Conservation (phyloP, 257 asterid species). For the Marsdenia floribunda region DNA sequence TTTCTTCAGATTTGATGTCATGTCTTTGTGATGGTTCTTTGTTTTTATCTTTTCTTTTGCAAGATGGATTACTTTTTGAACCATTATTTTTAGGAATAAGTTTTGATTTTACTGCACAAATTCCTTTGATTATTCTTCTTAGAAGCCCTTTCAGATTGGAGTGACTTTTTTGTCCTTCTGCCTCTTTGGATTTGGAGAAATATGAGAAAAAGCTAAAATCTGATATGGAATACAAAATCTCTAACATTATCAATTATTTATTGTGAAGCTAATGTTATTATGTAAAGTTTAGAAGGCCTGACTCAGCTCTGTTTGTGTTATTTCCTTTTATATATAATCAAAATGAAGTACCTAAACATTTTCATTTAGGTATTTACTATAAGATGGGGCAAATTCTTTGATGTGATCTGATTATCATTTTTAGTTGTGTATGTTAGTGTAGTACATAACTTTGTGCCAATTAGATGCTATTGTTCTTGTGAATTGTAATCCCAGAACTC, state of each 20-base stretch:
- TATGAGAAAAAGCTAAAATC: background rate
- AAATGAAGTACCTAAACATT: background rate
- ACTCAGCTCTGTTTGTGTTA: no score
- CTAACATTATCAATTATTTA: background rate
- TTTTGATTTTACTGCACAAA: background rate
- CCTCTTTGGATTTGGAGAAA: background rate
- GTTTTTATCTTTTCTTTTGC: background rate
- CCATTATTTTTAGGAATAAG: background rate
- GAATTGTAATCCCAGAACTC: background rate
- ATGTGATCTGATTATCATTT: no score
- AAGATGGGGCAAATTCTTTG: background rate
- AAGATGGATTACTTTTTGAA: background rate
- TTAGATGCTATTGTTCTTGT: background rate
- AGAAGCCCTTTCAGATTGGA: background rate
- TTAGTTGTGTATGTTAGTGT: background rate
- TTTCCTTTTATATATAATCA: no score
- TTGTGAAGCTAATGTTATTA: background rate
- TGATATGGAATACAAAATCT: background rate
- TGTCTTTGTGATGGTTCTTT: background rate
- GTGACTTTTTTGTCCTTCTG: background rate
- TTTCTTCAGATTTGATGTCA: background rate
- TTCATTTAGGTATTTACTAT: no score
- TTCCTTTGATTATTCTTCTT: background rate
- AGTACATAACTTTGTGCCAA: no score
- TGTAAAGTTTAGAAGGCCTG: background rate